Conservation (phyloP, 345 rosid species). For the Pistacia atlantica region DNA sequence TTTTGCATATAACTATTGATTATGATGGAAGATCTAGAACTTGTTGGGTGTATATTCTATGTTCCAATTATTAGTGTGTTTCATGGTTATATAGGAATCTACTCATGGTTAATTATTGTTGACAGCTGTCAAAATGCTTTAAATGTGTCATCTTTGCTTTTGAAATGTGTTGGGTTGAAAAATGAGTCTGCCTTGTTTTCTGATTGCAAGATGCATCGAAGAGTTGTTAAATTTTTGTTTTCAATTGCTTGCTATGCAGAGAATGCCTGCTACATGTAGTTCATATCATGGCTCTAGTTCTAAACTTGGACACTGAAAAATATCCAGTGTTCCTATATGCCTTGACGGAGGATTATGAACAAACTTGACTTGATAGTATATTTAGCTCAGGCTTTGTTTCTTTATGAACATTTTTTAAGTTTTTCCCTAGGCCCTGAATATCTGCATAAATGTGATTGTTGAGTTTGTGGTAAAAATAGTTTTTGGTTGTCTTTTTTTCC, state of each 20-base stretch:
- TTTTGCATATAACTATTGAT: background rate
- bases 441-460: background rate
- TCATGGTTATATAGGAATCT: background rate
- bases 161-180: background rate
- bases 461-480: slow-evolving; percentile 2
- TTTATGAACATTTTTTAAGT: background rate
- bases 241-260: background rate
- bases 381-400: background rate
- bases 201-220: background rate
- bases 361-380: slow-evolving; percentile 1
- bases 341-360: background rate
- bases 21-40: background rate
- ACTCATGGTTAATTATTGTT: background rate
- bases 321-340: background rate
- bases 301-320: background rate
- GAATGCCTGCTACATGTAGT: background rate
- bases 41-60: background rate
- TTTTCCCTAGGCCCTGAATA: background rate
- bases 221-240: background rate
- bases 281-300: background rate
- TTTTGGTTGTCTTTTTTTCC: slow-evolving; percentile 3
- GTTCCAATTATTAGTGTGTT: no score
- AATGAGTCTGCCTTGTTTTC: background rate
- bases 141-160: background rate
- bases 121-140: background rate